phyloP scores from a whole-genome alignment of 495 filamentous ascomycete genomes.

The Paragyromitra xinjiangensis region DNA sequence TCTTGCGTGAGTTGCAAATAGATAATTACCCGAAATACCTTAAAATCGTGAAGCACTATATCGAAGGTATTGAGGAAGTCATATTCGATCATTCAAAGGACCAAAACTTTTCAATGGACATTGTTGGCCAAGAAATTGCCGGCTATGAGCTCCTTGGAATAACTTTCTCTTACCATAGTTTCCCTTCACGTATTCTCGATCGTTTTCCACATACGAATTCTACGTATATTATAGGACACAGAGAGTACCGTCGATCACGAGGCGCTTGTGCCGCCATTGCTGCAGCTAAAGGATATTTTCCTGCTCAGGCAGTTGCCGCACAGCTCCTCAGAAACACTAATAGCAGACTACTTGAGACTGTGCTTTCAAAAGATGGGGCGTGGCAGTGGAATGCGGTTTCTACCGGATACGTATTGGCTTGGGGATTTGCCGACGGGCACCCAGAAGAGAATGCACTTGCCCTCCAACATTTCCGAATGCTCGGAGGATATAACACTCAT shows the following conservation, averaged over 20 bases:
- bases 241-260: no score
- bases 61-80: slow-evolving; percentile 1
- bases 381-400: slow-evolving; percentile 38
- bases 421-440: slow-evolving; percentile 21
- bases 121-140: slow-evolving; percentile 26
- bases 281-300: slow-evolving; percentile 21
- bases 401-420: slow-evolving; percentile 26
- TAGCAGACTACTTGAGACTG: slow-evolving; percentile 4
- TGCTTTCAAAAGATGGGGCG: not conserved
- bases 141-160: slow-evolving; percentile 25
- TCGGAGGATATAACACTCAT: slow-evolving; percentile 31
- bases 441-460: slow-evolving; percentile 18
- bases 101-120: slow-evolving; percentile 3
- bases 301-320: slow-evolving; percentile 26
- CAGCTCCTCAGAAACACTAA: not conserved
- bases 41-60: not conserved
- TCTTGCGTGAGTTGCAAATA: not conserved
- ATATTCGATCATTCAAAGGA: not conserved
- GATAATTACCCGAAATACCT: not conserved
- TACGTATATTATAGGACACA: no score
- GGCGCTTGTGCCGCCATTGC: slow-evolving; percentile 25
- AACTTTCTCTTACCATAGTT: slow-evolving; percentile 10
- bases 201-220: no score
- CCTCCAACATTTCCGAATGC: slow-evolving; percentile 15
- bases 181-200: not conserved